These are phyloP conservation scores for Zygnema cylindricum DNA, from an alignment of 139 green algal genomes.

Conservation along the genomic window DNA sequence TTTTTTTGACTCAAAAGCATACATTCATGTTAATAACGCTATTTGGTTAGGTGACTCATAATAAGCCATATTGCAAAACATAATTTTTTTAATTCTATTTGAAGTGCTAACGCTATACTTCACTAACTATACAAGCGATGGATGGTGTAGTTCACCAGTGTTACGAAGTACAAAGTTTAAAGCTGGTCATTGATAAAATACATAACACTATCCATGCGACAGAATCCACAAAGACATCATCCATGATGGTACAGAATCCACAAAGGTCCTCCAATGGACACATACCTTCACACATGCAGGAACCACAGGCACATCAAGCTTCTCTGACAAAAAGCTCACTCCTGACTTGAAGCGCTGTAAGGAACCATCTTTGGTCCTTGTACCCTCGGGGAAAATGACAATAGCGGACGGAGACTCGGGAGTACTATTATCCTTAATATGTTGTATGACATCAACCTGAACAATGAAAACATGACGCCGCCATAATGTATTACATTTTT, in stretches of 20 bases:
- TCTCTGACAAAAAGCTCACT: constrained; percentile 31
- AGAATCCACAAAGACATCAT: background rate
- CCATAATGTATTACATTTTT: too few relatives aligned
- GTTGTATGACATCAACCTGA: constrained; percentile 36
- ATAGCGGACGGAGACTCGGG: constrained; percentile 24
- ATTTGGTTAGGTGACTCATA: too few relatives aligned
- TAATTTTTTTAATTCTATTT: too few relatives aligned
- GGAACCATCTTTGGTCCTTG: constrained; percentile 2
- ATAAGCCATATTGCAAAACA: too few relatives aligned
- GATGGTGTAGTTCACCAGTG: background rate
- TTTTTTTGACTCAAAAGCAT: too few relatives aligned
- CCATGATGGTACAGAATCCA: background rate
- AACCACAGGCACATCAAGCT: constrained; percentile 44
- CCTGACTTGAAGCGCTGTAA: constrained; percentile 56
- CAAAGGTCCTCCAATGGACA: too few relatives aligned
- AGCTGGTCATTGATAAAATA: background rate
- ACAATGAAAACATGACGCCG: too few relatives aligned
- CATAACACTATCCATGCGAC: background rate
- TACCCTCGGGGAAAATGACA: constrained; percentile 55
- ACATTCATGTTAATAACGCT: too few relatives aligned
- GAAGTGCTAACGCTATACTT: too few relatives aligned
- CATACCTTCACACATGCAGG: constrained; percentile 37
- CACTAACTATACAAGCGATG: constrained; percentile 13
- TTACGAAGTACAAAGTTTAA: background rate
- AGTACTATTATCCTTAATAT: constrained; percentile 11